These are phyloP conservation scores for Lactarius deliciosus DNA, from an alignment of 768 basidiomycete species.

Conservation along the genomic window DNA sequence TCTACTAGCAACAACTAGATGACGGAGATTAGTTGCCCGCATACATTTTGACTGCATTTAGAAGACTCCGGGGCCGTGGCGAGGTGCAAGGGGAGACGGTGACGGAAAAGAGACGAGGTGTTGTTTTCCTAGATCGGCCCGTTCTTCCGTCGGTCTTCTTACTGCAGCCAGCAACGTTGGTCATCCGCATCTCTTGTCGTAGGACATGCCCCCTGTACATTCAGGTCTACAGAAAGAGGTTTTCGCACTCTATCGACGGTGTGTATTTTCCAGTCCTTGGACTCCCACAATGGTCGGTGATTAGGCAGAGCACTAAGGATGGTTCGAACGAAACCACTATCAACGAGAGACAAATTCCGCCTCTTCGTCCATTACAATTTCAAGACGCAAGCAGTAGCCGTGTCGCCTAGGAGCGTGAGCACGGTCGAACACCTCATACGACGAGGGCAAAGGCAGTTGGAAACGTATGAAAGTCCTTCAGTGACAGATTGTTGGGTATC, in stretches of 20 bases:
- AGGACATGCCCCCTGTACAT: slow-evolving; percentile 34
- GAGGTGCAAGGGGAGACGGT: not conserved
- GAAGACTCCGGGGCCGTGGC: not conserved
- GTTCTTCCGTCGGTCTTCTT: not conserved
- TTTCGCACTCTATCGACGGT: slow-evolving; percentile 57
- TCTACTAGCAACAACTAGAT: not conserved
- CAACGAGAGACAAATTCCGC: slow-evolving; percentile 61
- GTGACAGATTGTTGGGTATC: slow-evolving; percentile 79
- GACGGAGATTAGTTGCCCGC: not conserved
- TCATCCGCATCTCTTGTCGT: not conserved
- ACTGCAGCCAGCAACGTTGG: not conserved
- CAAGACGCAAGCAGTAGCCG: slow-evolving; percentile 55
- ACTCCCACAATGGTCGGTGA: slow-evolving; percentile 1
- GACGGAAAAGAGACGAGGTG: not conserved
- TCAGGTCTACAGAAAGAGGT: slow-evolving; percentile 57
- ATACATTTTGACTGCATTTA: slow-evolving; percentile 8
- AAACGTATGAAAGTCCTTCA: slow-evolving; percentile 61
- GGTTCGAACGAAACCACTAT: slow-evolving; percentile 62
- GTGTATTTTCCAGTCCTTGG: slow-evolving; percentile 11
- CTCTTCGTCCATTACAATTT: slow-evolving; percentile 71
- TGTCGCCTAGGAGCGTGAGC: slow-evolving; percentile 65
- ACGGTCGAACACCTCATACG: slow-evolving; percentile 78
- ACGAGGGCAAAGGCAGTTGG: slow-evolving; percentile 63
- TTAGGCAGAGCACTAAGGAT: slow-evolving; percentile 68
- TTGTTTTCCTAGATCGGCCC: not conserved